Evolutionary conservation across 2,329 filamentous ascomycete genomes (phyloP), one percentile per base, ranked within the genome.

Genomic region (Ustilaginoidea virens): DNA sequence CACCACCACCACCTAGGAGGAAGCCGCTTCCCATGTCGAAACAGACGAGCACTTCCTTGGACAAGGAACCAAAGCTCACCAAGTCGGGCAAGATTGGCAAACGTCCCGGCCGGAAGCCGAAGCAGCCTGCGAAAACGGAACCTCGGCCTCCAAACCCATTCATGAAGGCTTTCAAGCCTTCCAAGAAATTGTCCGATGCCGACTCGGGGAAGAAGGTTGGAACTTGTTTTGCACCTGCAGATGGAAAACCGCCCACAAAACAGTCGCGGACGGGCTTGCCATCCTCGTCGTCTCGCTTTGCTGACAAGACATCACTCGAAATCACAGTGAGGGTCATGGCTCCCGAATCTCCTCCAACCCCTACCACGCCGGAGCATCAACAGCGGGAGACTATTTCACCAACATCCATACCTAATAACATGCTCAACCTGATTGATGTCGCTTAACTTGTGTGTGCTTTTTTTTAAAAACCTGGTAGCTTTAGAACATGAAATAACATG

Each of bases 21-120:
- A 63, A 58, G 46, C 48, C 44, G 30, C 42, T 37, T 10, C 34
- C 38, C 12, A 64, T 58, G 39, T 36, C 55, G 25, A 72, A 63
- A 43, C 70, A 74, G 41, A 60, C 56, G 37, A 63, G 56, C 36
- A 56, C 18, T 39, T 47, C 1, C 69, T 71, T 34, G 45, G 32
- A n/a, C 29, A 36, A 21, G 17, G 17, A 42, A 33, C 25, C 28
- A 33, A 16, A 32, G 26, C 23, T 38, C 42, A 22, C 35, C 25
- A 33, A 35, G 28, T n/a, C 43, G 9, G 36, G 38, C 26, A 39
- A 41, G 23, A 28, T 29, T 9, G 20, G 40, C 23, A 52, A 55
- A 34, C 49, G 46, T 18, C 50, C 47, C 14, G 32, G 37, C 25
- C 45, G 44, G 30, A 51, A 48, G 29, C 38, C 43, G 13, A 59